Percentiles rank a stretch among this genome's conserved stretches.
Conservation (phyloP, 495 filamentous ascomycete genomes). For the Aspergillus taichungensis region DNA sequence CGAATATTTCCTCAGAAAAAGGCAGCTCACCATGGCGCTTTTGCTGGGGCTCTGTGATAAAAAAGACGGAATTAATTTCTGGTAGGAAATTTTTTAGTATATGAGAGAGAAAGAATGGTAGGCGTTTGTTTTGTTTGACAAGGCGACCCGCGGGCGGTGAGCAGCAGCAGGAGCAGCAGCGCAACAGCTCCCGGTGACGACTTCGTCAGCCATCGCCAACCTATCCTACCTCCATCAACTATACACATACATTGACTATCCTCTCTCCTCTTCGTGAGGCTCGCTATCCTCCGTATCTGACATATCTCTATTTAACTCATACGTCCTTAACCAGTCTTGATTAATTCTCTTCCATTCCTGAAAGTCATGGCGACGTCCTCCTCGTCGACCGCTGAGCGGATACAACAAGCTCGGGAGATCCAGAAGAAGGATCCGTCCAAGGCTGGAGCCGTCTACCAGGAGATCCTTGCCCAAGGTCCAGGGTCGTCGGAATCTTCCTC, state of each 20-base stretch:
- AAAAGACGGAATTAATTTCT: neutral
- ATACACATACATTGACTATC: neutral
- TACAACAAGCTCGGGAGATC: slow-evolving; percentile 79
- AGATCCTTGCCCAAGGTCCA: slow-evolving; percentile 75
- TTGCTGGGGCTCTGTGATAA: neutral
- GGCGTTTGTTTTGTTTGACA: slow-evolving; percentile 7
- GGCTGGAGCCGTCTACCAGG: slow-evolving; percentile 77
- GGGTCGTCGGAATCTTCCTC: slow-evolving; percentile 76
- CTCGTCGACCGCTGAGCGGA: slow-evolving; percentile 46
- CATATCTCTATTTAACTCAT: neutral
- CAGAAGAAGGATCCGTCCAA: slow-evolving; percentile 67
- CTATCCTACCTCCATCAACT: slow-evolving; percentile 6
- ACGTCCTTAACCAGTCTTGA: neutral
- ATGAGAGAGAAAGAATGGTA: no score
- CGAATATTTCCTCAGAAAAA: neutral
- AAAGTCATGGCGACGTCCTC: slow-evolving; percentile 40
- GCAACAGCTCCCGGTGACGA: slow-evolving; percentile 10
- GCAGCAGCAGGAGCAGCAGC: neutral
- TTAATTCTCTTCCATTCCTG: neutral
- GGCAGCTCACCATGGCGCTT: slow-evolving; percentile 15
- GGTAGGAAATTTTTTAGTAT: neutral
- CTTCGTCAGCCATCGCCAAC: slow-evolving; percentile 5
- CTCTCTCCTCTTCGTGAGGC: neutral
- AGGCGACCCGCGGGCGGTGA: slow-evolving; percentile 9
- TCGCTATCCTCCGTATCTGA: neutral